phyloP scores from a whole-genome alignment of 257 asterid species.

The Haberlea rhodopensis region DNA sequence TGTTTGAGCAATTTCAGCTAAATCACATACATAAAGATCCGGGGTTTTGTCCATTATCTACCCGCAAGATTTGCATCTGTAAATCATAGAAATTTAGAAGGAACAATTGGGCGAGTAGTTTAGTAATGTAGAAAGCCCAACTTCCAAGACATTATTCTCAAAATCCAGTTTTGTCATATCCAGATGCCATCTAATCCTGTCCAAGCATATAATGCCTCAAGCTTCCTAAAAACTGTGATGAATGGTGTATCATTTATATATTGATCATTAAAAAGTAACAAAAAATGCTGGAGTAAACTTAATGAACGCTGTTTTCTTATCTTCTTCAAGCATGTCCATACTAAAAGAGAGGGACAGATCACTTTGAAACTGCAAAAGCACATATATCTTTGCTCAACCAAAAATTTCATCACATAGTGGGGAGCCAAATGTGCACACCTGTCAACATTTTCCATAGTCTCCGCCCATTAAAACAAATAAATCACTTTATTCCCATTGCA shows the following conservation, averaged over 20 bases:
- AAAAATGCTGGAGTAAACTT: conserved; percentile 9
- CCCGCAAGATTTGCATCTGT: not conserved
- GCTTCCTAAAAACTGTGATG: not conserved
- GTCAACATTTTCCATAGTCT: conserved; percentile 30
- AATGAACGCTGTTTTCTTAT: no score
- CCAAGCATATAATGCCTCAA: conserved; percentile 17
- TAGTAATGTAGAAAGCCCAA: conserved; percentile 12
- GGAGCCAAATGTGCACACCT: conserved; percentile 24
- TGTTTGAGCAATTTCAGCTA: not conserved
- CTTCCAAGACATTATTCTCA: conserved; percentile 11
- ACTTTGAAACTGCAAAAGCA: no score
- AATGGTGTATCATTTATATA: no score
- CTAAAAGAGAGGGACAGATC: no score
- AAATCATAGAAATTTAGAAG: not conserved
- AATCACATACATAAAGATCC: not conserved
- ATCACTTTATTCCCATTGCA: conserved; percentile 26
- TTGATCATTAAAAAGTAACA: no score
- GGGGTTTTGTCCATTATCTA: not conserved
- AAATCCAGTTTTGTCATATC: conserved; percentile 11
- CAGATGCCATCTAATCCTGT: conserved; percentile 13
- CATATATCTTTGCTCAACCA: no score
- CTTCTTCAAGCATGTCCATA: no score
- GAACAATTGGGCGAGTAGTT: conserved; percentile 11
- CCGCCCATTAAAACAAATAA: conserved; percentile 29
- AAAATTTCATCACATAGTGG: not conserved